These are phyloP conservation scores for Acanthamoeba lenticulata DNA, from an alignment of 208 protist species.

Conservation along the genomic window DNA sequence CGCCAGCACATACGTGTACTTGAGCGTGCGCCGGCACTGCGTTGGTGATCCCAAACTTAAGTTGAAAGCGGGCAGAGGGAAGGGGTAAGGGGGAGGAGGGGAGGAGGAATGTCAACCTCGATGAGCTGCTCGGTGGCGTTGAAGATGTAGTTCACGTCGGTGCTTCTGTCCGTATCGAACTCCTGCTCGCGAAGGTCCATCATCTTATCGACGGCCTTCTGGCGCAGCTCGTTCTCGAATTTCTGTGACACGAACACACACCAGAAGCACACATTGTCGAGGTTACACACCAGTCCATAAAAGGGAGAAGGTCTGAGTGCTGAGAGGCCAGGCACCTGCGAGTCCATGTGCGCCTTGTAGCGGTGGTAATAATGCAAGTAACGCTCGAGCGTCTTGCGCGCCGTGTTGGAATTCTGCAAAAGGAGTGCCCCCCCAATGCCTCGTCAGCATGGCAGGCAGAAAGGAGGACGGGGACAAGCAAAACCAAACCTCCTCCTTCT, in stretches of 20 bases:
- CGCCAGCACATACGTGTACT: slow-evolving; percentile 73
- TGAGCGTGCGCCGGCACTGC: slow-evolving; percentile 70
- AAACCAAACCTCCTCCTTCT: neutral
- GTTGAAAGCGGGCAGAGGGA: neutral
- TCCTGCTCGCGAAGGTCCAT: neutral
- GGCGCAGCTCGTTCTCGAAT: slow-evolving; percentile 34
- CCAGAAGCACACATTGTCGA: neutral
- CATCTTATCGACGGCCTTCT: slow-evolving; percentile 43
- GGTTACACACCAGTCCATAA: neutral
- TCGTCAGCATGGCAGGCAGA: neutral
- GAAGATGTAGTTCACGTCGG: slow-evolving; percentile 11
- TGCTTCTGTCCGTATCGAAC: neutral
- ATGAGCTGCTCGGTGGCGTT: slow-evolving; percentile 56
- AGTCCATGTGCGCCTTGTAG: slow-evolving; percentile 55
- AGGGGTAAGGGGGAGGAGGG: neutral
- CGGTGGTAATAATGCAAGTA: slow-evolving; percentile 60
- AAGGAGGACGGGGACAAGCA: neutral
- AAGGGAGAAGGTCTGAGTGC: neutral
- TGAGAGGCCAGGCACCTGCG: neutral
- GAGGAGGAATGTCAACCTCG: neutral
- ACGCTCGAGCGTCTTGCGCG: slow-evolving; percentile 41
- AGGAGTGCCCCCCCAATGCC: neutral
- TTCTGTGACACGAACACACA: neutral
- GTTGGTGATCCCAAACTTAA: neutral
- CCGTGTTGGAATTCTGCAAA: neutral